Percentiles rank a stretch among this genome's conserved stretches.
These are phyloP conservation scores for Pyrenochaeta sp. DNA, from an alignment of 2,329 filamentous ascomycete species.

Conservation along the genomic window DNA sequence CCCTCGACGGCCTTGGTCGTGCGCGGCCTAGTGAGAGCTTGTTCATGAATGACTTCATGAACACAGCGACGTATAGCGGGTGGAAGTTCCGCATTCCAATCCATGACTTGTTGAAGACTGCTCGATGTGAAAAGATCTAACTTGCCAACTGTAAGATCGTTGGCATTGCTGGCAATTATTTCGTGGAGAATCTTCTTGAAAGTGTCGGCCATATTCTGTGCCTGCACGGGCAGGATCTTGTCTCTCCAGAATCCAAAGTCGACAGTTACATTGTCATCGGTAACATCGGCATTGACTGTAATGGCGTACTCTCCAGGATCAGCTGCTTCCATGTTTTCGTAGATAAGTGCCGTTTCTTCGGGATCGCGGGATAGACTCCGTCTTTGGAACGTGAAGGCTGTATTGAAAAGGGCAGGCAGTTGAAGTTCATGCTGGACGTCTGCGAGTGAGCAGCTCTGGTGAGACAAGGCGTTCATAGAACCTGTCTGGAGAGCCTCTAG, in stretches of 20 bases:
- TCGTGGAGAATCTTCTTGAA: conserved; percentile 37
- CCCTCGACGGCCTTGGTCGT: conserved; percentile 41
- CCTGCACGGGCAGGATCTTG: conserved; percentile 36
- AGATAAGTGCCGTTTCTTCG: conserved; percentile 36
- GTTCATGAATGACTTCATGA: conserved; percentile 41
- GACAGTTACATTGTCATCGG: conserved; percentile 37
- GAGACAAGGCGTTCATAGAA: conserved; percentile 56
- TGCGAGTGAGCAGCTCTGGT: conserved; percentile 59
- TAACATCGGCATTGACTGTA: conserved; percentile 45
- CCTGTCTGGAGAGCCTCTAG: conserved; percentile 57
- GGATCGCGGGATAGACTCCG: conserved; percentile 34
- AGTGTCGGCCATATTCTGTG: conserved; percentile 40
- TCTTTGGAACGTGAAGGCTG: conserved; percentile 48
- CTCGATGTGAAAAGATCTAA: conserved; percentile 33
- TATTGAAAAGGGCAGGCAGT: conserved; percentile 47
- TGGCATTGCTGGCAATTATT: conserved; percentile 24
- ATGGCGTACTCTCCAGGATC: conserved; percentile 49
- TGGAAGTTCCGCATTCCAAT: conserved; percentile 41
- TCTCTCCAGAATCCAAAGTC: conserved; percentile 46
- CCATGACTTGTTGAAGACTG: conserved; percentile 34
- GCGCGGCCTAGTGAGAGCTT: conserved; percentile 38
- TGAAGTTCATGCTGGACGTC: conserved; percentile 49
- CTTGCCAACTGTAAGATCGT: conserved; percentile 32
- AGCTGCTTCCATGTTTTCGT: conserved; percentile 45
- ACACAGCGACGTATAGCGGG: conserved; percentile 36